These are phyloP conservation scores for Agaricus sinodeliciosus DNA, from an alignment of 768 basidiomycete species.

Conservation along the genomic window DNA sequence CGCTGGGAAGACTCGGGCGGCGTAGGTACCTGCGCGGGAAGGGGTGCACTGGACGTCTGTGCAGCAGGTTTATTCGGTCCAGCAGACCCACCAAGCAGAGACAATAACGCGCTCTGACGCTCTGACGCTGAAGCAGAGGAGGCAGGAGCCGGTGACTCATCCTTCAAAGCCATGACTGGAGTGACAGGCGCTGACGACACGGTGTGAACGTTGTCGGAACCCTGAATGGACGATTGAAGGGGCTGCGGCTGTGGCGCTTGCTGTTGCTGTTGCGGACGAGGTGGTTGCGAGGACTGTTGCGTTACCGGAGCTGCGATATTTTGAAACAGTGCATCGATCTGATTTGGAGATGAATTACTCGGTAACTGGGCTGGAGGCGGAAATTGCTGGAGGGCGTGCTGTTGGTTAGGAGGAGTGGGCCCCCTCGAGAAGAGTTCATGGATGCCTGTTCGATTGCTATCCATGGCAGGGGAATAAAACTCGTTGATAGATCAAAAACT, in stretches of 20 bases:
- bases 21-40: constrained; percentile 48
- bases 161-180: constrained; percentile 38
- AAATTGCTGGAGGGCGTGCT: constrained; percentile 13
- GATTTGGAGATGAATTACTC: constrained; percentile 42
- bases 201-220: constrained; percentile 21
- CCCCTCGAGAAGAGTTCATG: constrained; percentile 51
- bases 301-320: constrained; percentile 37
- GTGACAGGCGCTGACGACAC: constrained; percentile 27
- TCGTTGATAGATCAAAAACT: not conserved
- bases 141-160: constrained; percentile 37
- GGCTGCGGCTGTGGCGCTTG: constrained; percentile 18
- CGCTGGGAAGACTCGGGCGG: constrained; percentile 58
- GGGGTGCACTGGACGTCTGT: constrained; percentile 11
- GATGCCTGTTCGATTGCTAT: constrained; percentile 31
- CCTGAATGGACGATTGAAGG: constrained; percentile 10
- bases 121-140: constrained; percentile 46
- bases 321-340: constrained; percentile 67
- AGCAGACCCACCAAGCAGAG: constrained; percentile 50
- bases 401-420: constrained; percentile 41
- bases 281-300: constrained; percentile 20
- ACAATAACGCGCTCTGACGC: constrained; percentile 70
- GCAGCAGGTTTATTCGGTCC: constrained; percentile 10
- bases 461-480: constrained; percentile 12
- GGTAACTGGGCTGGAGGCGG: constrained; percentile 27
- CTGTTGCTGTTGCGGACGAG: constrained; percentile 15